phyloP scores from a whole-genome alignment of 2,329 filamentous ascomycete species.

The Lachnellula cervina region DNA sequence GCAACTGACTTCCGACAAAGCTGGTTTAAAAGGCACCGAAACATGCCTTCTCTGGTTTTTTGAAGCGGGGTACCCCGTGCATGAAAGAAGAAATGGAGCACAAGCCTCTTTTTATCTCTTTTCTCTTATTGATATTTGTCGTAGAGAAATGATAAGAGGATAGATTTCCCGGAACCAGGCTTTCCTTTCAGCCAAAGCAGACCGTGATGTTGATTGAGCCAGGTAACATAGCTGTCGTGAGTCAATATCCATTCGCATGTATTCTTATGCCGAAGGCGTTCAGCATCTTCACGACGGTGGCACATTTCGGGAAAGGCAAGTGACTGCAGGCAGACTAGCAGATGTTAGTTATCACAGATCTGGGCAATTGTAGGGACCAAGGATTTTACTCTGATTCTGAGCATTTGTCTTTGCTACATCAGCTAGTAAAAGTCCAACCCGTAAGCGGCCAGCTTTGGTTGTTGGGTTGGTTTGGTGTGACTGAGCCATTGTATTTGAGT shows the following conservation, averaged over 20 bases:
- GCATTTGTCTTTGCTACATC: background rate
- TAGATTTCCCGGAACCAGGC: conserved; percentile 39
- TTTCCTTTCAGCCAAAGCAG: conserved; percentile 39
- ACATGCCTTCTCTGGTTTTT: conserved; percentile 32
- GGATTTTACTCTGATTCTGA: background rate
- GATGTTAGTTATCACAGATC: background rate
- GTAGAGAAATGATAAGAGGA: conserved; percentile 34
- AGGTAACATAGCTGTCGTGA: conserved; percentile 24
- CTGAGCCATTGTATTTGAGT: too few species aligned
- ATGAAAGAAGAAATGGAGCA: conserved; percentile 37
- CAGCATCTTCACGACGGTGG: conserved; percentile 25
- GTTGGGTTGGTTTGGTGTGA: too few species aligned
- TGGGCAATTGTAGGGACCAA: background rate
- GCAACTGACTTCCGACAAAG: conserved; percentile 6
- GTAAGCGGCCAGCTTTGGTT: too few species aligned
- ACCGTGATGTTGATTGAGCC: conserved; percentile 15
- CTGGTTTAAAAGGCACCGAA: conserved; percentile 33
- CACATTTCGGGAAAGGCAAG: conserved; percentile 31
- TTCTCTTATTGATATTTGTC: conserved; percentile 1
- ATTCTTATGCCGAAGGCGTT: conserved; percentile 12
- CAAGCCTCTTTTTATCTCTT: conserved; percentile 1
- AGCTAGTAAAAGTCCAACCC: background rate
- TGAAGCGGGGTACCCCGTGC: conserved; percentile 31
- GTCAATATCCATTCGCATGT: conserved; percentile 34
- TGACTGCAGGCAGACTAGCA: conserved; percentile 28